These are phyloP conservation scores for Ophiosphaerella narmari DNA, from an alignment of 2,329 filamentous ascomycete species.

Conservation along the genomic window DNA sequence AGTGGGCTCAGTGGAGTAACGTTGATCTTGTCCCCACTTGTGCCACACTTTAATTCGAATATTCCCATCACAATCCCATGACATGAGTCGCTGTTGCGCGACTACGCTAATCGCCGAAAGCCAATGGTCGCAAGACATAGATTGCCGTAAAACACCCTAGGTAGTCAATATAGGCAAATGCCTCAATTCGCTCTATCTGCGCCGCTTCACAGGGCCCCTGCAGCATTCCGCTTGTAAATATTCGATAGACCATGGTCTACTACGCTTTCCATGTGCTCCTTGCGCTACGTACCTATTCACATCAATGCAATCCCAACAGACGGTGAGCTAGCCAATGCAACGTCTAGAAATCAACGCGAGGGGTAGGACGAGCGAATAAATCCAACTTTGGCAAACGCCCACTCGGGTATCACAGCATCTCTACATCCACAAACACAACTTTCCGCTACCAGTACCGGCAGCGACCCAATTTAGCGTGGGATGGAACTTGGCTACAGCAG, in stretches of 20 bases:
- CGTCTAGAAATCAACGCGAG: neutral
- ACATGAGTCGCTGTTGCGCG: neutral
- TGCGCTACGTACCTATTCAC: neutral
- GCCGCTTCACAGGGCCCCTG: neutral
- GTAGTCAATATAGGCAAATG: slow-evolving; percentile 1
- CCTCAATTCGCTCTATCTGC: neutral
- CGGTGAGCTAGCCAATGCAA: slow-evolving; percentile 7
- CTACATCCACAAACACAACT: slow-evolving; percentile 87
- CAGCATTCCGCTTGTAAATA: neutral
- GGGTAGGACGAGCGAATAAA: no score
- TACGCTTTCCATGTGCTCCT: neutral
- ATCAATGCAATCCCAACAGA: slow-evolving; percentile 1
- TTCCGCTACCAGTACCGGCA: slow-evolving; percentile 88
- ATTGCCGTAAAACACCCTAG: neutral
- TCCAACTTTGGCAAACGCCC: neutral
- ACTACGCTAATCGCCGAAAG: neutral
- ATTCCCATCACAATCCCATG: neutral
- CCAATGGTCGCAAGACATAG: neutral
- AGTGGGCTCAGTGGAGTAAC: neutral
- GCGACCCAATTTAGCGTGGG: slow-evolving; percentile 88
- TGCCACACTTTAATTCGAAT: slow-evolving; percentile 14
- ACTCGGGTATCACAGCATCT: slow-evolving; percentile 2
- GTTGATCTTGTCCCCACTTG: slow-evolving; percentile 4
- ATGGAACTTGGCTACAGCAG: slow-evolving; percentile 90
- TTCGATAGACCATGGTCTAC: neutral